Conservation (phyloP, 2,329 filamentous ascomycete genomes). For the Colletotrichum abscissum region DNA sequence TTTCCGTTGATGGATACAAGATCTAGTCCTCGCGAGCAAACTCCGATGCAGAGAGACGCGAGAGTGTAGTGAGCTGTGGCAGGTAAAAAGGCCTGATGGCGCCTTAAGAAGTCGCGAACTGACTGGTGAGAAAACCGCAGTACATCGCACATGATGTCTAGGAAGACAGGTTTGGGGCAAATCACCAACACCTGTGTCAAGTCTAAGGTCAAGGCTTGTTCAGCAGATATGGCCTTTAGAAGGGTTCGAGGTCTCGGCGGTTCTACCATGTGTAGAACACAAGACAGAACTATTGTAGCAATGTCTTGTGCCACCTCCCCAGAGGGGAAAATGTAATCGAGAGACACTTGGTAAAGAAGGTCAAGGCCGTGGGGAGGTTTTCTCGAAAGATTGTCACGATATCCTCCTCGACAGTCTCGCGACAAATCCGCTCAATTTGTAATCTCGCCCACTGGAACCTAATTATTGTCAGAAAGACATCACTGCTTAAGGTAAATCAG, state of each 20-base stretch:
- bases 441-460: conserved; percentile 10
- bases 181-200: not conserved
- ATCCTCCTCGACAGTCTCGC: not conserved
- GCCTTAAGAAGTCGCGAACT: not conserved
- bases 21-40: not conserved
- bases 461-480: not conserved
- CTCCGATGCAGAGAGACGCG: not conserved
- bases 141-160: not conserved
- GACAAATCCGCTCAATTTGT: not conserved
- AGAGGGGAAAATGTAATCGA: not conserved
- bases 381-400: not conserved
- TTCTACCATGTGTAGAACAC: not conserved
- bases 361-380: not conserved
- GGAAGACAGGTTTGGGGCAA: not conserved
- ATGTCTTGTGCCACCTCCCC: not conserved
- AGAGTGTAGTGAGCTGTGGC: not conserved
- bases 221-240: not conserved
- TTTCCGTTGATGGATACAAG: fast-evolving
- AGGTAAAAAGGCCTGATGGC: not conserved
- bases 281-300: not conserved
- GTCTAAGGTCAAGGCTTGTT: too few relatives aligned
- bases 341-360: not conserved
- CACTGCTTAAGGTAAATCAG: too few relatives aligned
- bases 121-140: not conserved
- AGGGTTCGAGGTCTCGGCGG: not conserved